Conservation (phyloP, 2,329 filamentous ascomycete species). For the Ascochyta rabiei region DNA sequence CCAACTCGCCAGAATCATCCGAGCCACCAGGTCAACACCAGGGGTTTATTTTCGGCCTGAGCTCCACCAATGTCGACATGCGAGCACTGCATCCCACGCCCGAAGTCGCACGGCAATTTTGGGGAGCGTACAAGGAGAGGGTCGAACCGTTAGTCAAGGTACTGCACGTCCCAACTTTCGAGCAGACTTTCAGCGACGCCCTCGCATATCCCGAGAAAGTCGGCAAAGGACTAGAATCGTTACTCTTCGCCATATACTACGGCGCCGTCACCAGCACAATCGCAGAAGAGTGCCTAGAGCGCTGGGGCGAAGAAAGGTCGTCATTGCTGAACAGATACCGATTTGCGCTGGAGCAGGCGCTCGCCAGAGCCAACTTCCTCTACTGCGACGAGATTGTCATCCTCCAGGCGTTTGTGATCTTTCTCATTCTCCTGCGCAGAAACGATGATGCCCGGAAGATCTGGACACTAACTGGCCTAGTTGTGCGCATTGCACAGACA, state of each 20-base stretch:
- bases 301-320: conserved; percentile 60
- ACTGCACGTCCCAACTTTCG: conserved; percentile 71
- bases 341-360: conserved; percentile 67
- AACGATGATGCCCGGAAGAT: conserved; percentile 58
- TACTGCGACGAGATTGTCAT: conserved; percentile 67
- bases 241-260: conserved; percentile 69
- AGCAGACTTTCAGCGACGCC: conserved; percentile 65
- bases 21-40: conserved; percentile 62
- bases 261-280: conserved; percentile 60
- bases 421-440: conserved; percentile 62
- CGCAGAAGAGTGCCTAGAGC: conserved; percentile 53
- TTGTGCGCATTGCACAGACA: conserved; percentile 64
- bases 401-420: conserved; percentile 67
- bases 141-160: conserved; percentile 76
- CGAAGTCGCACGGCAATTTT: conserved; percentile 66
- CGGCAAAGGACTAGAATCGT: conserved; percentile 61
- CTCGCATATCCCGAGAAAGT: conserved; percentile 65
- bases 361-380: conserved; percentile 67
- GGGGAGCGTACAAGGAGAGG: conserved; percentile 74
- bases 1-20: conserved; percentile 48
- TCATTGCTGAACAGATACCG: conserved; percentile 62
- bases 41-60: conserved; percentile 74
- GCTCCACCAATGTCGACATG: conserved; percentile 72
- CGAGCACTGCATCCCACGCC: conserved; percentile 68
- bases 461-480: conserved; percentile 65